Evolutionary conservation across 768 basidiomycete genomes (phyloP), one percentile per base, ranked within the genome.

Genomic region (Atractiella rhizophila): DNA sequence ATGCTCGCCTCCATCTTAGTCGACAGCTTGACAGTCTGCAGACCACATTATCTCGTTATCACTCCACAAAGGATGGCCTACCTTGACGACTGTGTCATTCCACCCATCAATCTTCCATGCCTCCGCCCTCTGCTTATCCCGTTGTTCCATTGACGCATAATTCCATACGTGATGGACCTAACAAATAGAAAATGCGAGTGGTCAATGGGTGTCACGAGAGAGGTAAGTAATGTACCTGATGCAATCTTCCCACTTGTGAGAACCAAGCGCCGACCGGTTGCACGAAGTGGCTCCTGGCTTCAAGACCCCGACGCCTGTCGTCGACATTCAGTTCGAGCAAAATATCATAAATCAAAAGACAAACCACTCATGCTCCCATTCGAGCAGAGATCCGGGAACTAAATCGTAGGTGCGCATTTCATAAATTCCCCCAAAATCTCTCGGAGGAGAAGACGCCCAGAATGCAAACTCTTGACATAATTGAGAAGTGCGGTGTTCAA

Each of bases 41-140:
- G 29, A 13, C 13, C 12, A 15, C 12, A 21, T 25, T 16, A 27
- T 43, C 26, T 28, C 15, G 13, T 46, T 13, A 11, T 15, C 18
- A n/a, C 12, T 6, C 6, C 41, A 5, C 11, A 30, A 9, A 31
- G 28, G 28, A 33, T 10, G 19, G 27, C 36, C 37, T 36, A 52
- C 49, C 43, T 45, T 45, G 13, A 40, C 20, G 26, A 50, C 51
- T n/a, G 50, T 49, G 34, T 26, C 27, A 15, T 30, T 35, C 88
- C 88, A 98, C 4, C 82, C 83, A 46, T 86, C 81, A 50, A 82
- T 66, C 53, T 79, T 69, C 88, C 88, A 98, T 19, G 85, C 83
- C 57, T 74, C 70, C 59, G 88, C 79, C 30, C 88, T 68, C 31
- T 65, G 71, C 49, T 77, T 72, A 59, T 83, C 88, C 45, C 88